Percentiles rank a stretch among this genome's conserved stretches.
These are phyloP conservation scores for Blastocystis sp. DNA, from an alignment of 352 stramenopile genomes.

Conservation along the genomic window DNA sequence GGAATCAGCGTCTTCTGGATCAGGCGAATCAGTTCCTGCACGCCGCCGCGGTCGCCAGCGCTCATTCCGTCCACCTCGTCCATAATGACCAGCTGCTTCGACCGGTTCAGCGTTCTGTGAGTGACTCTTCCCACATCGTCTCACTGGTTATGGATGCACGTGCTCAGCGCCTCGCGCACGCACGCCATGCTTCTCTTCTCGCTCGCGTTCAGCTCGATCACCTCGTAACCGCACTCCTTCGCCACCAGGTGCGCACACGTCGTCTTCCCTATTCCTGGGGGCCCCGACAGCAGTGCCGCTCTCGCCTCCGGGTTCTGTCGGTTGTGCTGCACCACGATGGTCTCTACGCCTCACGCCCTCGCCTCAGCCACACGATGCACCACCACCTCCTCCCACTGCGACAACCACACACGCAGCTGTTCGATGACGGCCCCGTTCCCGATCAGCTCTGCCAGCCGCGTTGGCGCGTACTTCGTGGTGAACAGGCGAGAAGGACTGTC, in stretches of 20 bases:
- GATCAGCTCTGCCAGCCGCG: conserved; percentile 78
- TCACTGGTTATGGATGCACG: conserved; percentile 78
- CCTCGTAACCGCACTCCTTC: conserved; percentile 88
- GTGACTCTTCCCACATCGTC: background rate
- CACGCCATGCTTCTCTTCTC: conserved; percentile 95
- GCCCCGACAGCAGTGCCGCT: conserved; percentile 92
- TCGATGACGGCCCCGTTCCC: conserved; percentile 72
- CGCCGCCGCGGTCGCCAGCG: conserved; percentile 91
- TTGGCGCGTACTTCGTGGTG: conserved; percentile 74
- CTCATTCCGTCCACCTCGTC: conserved; percentile 99
- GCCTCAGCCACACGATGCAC: conserved; percentile 1
- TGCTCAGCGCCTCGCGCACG: conserved; percentile 86
- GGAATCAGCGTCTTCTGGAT: conserved; percentile 97
- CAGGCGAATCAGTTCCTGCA: conserved; percentile 94
- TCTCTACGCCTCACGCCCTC: background rate
- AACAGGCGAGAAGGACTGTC: background rate
- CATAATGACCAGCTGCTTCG: conserved; percentile 94
- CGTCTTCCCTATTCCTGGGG: conserved; percentile 89
- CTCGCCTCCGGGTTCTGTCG: conserved; percentile 88
- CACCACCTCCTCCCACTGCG: conserved; percentile 77
- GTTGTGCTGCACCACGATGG: background rate
- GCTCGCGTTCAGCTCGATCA: conserved; percentile 93
- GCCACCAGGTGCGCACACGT: conserved; percentile 92
- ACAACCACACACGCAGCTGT: conserved; percentile 76
- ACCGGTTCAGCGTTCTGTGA: background rate